Evolutionary conservation across 805 yeast species (phyloP), one percentile per base, ranked within the genome.

Genomic region (Brettanomyces bruxellensis): DNA sequence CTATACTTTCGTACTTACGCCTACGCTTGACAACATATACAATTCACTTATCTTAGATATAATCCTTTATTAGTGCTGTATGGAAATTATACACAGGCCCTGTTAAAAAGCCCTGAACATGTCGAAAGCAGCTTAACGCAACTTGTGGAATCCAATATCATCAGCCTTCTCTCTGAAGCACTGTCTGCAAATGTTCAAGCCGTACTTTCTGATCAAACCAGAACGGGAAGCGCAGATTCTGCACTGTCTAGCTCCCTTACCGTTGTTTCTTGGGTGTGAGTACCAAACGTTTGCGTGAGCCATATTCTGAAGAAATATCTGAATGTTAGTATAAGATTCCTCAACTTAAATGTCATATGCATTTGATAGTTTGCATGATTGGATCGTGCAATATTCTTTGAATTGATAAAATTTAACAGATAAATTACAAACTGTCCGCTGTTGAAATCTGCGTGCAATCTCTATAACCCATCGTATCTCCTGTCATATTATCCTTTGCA

Each of bases 241-340:
- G 83, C 98, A 93, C 80, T 87, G 93, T 81, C 99, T 95, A 69
- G 98, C 86, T 79, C 99, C 99, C 87, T 93, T 93, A 78, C 99
- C 99, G 89, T 81, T 91, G 78, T 86, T 90, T 87, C 98, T 88
- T 83, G 99, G 99, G 95, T 93, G 99, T 74, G 98, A 90, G 84
- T 76, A 93, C 99, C 99, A 93, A 83, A 91, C 95, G 89, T 88
- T 84, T 84, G 88, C 96, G 96, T 90, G 98, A 85, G 97, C 96
- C 98, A 90, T 90, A 54, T 77, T 86, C 80, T 75, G 70, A 42
- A 43, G 32, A 28, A 28, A 28, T 28, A 28, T 28, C 9, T 9
- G 3, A 1, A 46, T 55, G 50, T 50, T 51, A 38, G 36, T 34
- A 34, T 30, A 40, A 32, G 13, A 38, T 28, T 28, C 32, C 2